Evolutionary conservation across 2,329 filamentous ascomycete genomes (phyloP), one percentile per base, ranked within the genome.

Genomic region (Botrytis medusae): DNA sequence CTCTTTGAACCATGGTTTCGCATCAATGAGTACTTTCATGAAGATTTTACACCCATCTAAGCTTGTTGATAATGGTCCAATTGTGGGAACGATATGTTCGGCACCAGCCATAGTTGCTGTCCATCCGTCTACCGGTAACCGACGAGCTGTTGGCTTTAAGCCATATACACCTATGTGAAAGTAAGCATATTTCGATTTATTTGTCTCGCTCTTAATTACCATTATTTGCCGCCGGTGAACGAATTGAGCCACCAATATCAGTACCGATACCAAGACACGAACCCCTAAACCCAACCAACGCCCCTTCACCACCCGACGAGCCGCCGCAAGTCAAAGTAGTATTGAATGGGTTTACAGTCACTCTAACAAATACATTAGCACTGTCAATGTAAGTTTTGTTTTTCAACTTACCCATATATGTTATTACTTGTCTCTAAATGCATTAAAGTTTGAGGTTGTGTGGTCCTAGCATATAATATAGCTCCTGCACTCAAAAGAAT

Each of bases 271-370:
- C 87, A 16, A 89, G 80, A 78, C 83, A 83, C 20, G 85, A 87
- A 16, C 87, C 87, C 34, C 84, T 80, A 37, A 88, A 81, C 1
- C 84, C 87, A 20, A 88, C 72, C 4, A 89, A 79, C 0, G 88
- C 87, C 1, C 87, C 87, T 80, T 90, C 88, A 62, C 88, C 88
- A 60, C 88, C 88, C 10, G 85, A 87, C 6, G 84, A 86, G 2
- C 87, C 88, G 9, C 88, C 88, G 29, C 83, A 77, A 0, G 86
- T 86, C 37, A 89, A 78, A 2, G 81, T 83, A 1, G 81, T 82
- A 77, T 89, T 88, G 78, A 83, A 84, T 0, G 87, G 87, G 76
- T 89, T 89, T 16, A 85, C 82, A 0, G 87, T 89, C 0, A 83
- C 81, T 4, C 86, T 86, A 63, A 46, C 12, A n/a, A 34, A 57